Base-by-base conservation (phyloP, 371 early-diverging fungal species). In the Cokeromyces recurvatus region DNA sequence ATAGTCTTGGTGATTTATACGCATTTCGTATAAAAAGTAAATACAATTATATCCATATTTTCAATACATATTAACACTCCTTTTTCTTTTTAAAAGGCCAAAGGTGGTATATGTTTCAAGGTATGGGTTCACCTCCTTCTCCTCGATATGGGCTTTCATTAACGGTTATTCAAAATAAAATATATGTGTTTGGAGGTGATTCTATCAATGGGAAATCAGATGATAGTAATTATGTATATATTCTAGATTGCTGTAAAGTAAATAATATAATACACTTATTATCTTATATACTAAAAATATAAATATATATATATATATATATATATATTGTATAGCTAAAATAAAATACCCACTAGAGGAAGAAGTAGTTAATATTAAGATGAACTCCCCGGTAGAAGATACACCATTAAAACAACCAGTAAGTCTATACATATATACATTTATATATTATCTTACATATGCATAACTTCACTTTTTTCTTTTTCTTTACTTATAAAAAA, bases 51-150 rank as follows among this genome's bases (percentile, higher is more conserved):
- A 4, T 32, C 14, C 15, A n/a, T n/a, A n/a, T 29, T 29, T 29
- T 29, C 5, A 11, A 29, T 29, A 29, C 5, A 29, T 29, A n/a
- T 40, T 16, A 25, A 24, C 9, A 45, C 8, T 36, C 27, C 46
- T 34, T 32, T 36, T 8, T 50, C 32, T 25, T 44, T 36, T 23
- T 24, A 17, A 41, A 8, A 73, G 78, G 70, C 23, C 68, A 76
- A 48, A 71, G 84, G 48, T 84, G 86, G 85, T 74, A 80, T 45
- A 85, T 77, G 40, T 85, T 85, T 66, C 79, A 76, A 38, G 70
- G 77, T 45, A 81, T 80, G 61, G 67, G 79, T 1, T 59, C 74
- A 5, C 60, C 84, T 23, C 79, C 84, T 43, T 70, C 81, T 11
- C 77, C 82, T 14, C 70, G 84, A 41, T 60, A 70, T 21, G 77